Base-by-base conservation (phyloP, 768 basidiomycete species). In the Tricholoma sp. region DNA sequence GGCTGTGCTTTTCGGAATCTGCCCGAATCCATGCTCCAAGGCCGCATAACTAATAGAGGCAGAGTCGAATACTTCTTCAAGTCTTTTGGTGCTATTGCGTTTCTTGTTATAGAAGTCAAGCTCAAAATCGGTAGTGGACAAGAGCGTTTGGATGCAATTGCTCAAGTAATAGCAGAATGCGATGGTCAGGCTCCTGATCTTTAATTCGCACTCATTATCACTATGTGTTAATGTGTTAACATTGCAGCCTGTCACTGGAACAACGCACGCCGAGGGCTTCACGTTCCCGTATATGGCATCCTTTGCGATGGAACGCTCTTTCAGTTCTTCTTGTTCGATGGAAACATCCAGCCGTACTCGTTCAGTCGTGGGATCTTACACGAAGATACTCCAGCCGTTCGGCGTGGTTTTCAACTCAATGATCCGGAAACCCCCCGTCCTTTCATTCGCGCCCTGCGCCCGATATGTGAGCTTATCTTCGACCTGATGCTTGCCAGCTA, bases 101-200 rank as follows among this genome's bases (percentile, higher is more conserved):
- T 60, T 57, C 37, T 64, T 54, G 35, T 56, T 12, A 43, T 58
- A 9, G 54, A 58, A 29, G 57, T 59, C 27, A 62, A 62, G 52
- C 47, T 60, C 27, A 55, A 51, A 54, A 51, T 52, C 19, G 37
- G 59, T 16, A 55, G 37, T 37, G 47, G 39, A 7, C 52, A 50
- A 14, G 61, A 61, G 37, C 62, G 56, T 21, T 57, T 63, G 35
- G 50, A 62, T 24, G 58, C 58, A 5, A 59, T 62, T 54, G 61
- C 61, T 14, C 61, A 62, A 35, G 53, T 61, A 18, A 63, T 63
- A 27, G 60, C 62, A n/a, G 62, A 61, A 56, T 54, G 60, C 46
- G 35, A 52, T 55, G 57, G 62, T 63, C 43, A 45, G 18, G 19
- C 43, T 35, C 34, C 34, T 35, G 34, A 35, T 35, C 34, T 35